phyloP scores from a whole-genome alignment of 768 basidiomycete species.

The Tricholoma terreum region DNA sequence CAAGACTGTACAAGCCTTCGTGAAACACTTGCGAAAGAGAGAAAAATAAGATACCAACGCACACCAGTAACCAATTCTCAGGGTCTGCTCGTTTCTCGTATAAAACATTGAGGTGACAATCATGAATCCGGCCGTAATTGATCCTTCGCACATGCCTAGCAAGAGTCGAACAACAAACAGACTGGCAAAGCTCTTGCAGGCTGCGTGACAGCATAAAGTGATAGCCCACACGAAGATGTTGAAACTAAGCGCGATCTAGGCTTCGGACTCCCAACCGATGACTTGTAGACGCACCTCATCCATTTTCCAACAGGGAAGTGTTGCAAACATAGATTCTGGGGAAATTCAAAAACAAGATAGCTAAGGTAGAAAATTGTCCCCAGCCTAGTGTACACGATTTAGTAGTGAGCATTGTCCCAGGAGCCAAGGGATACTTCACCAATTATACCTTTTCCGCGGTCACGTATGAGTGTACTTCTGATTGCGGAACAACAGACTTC shows the following conservation, averaged over 20 bases:
- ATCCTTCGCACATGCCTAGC: slow-evolving; percentile 70
- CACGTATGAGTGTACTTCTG: not conserved
- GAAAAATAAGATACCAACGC: slow-evolving; percentile 26
- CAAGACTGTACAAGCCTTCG: slow-evolving; percentile 41
- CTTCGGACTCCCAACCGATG: not conserved
- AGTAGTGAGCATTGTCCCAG: not conserved
- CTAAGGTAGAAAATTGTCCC: slow-evolving; percentile 74
- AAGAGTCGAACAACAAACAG: slow-evolving; percentile 63
- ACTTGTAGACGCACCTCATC: slow-evolving; percentile 55
- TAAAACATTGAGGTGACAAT: slow-evolving; percentile 80
- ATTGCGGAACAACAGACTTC: not conserved
- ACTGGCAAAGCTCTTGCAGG: slow-evolving; percentile 66
- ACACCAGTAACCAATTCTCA: slow-evolving; percentile 78
- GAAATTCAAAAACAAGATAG: slow-evolving; percentile 70
- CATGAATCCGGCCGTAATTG: slow-evolving; percentile 73
- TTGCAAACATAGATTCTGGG: slow-evolving; percentile 70
- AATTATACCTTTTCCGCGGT: slow-evolving; percentile 51
- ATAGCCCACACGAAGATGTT: slow-evolving; percentile 70
- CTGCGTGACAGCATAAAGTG: slow-evolving; percentile 59
- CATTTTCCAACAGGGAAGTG: slow-evolving; percentile 75
- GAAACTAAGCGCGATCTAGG: slow-evolving; percentile 32
- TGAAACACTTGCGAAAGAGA: not conserved
- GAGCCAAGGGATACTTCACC: slow-evolving; percentile 32
- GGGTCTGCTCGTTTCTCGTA: slow-evolving; percentile 65
- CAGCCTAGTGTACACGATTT: slow-evolving; percentile 43